Evolutionary conservation across 176 grass and related monocot species (phyloP), one percentile per base, ranked within the genome.

Genomic region (Rhynchospora pubera): DNA sequence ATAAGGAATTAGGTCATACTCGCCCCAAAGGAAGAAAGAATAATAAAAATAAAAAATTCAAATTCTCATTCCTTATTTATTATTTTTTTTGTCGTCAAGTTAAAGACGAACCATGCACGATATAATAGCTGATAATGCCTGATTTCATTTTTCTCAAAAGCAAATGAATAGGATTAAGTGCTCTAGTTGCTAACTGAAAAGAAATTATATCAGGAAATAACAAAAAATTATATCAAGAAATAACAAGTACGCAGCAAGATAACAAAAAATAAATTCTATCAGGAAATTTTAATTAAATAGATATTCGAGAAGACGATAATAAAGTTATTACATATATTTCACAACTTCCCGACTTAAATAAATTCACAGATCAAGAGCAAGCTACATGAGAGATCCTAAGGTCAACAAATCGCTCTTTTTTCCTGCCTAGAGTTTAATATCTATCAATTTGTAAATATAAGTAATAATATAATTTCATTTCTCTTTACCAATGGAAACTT

Each of bases 261-360:
- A 26, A 28, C n/a, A 64, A 61, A 60, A 5, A 66, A 66, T 14
- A 15, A 66, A 30, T n/a, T n/a, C n/a, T n/a, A 73, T 6, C 11
- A 4, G 44, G n/a, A 23, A 51, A 50, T 42, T 73, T 70, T 45
- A 48, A 9, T 70, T 15, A 69, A 69, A 7, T 6, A 18, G 42
- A 67, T 1, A 72, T 48, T 18, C 21, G 10, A 50, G 45, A 51
- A 74, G 19, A 44, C 69, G 2, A 26, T 21, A 28, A 55, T 45
- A 15, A 53, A 75, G 48, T 76, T 53, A 76, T 52, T 76, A 21
- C 72, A 76, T 53, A 76, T 76, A 76, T 55, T 76, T 76, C 6
- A 46, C 47, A 23, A 76, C 22, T 76, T 30, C 14, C 14, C 30
- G 21, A 50, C 22, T 75, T 24, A 16, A 30, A 16, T 53, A 72